Evolutionary conservation across 768 basidiomycete genomes (phyloP), one percentile per base, ranked within the genome.

Genomic region (Stropharia rugosoannulata): DNA sequence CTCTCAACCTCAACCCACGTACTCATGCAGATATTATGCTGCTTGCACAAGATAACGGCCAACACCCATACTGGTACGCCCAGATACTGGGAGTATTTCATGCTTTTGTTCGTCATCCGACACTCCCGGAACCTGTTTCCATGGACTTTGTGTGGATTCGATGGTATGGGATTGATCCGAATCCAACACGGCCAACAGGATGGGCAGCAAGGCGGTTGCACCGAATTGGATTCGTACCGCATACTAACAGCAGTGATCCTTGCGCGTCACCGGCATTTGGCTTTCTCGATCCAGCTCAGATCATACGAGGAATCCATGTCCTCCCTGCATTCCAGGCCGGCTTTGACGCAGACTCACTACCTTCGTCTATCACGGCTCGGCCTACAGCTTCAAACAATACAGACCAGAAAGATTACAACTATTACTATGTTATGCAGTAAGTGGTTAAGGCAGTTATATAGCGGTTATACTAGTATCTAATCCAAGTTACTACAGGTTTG

Each of bases 241-340:
- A 49, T n/a, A n/a, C n/a, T 18, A 6, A 36, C 29, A 35, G 15
- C 5, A 56, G 69, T 0, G 50, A 60, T 43, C 46, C 48, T 10
- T 42, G 57, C 11, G 66, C 68, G 1, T 52, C 56, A 3, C 49
- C 39, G 0, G 68, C 74, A 2, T 83, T 80, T 58, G 72, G 79
- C 0, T 84, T 84, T 46, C 22, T 82, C 0, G 70, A 82, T 58
- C 81, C 81, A 0, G 52, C 55, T 0, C 58, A 64, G 0, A 69
- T 83, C 3, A 61, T 83, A 27, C 64, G 73, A 0, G 73, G 64
- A 0, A 64, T 59, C 1, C 79, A 83, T 56, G 56, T 82, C 1
- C 70, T 81, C 8, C 80, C 79, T 0, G 74, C 63, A 0, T 81
- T 29, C 27, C 27, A 29, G 27, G 27, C 27, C 27, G 27, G 27